Evolutionary conservation across 257 asterid genomes (phyloP).

Genomic region (Craterostigma plantagineum): DNA sequence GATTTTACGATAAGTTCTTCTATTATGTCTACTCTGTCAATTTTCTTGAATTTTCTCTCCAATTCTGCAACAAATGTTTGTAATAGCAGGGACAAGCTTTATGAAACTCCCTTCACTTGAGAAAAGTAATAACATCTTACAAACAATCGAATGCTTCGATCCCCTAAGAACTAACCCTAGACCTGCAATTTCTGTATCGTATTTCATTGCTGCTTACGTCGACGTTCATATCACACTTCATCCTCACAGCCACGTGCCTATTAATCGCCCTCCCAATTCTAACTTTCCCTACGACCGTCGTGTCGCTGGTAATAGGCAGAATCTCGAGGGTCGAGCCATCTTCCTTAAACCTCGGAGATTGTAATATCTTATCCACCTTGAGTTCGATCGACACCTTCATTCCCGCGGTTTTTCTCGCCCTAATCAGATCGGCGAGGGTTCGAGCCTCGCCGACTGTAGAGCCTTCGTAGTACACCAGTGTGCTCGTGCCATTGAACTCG

Average conservation of each 20-base stretch:
- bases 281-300: conserved; percentile 26
- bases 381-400: conserved; percentile 13
- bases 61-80: no score
- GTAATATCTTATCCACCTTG: conserved; percentile 13
- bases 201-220: conserved; percentile 12
- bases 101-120: no score
- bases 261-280: conserved; percentile 17
- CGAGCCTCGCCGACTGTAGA: conserved; percentile 14
- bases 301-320: conserved; percentile 15
- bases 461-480: conserved; percentile 15
- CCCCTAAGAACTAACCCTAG: conserved; percentile 4
- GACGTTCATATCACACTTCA: conserved; percentile 32
- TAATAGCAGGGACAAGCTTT: no score
- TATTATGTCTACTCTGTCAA: no score
- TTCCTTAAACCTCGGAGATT: conserved; percentile 4
- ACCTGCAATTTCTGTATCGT: conserved; percentile 16
- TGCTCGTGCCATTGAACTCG: conserved; percentile 13
- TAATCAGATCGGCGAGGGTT: conserved; percentile 14
- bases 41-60: no score
- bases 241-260: conserved; percentile 13
- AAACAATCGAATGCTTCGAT: no score
- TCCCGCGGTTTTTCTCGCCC: conserved; percentile 19
- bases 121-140: no score
- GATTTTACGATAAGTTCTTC: no score
- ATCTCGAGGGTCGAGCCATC: conserved; percentile 16